A percentile compares a stretch with the other conserved stretches of the same genome.
phyloP scores from a whole-genome alignment of 306 rosid species.

The Rubus idaeus region DNA sequence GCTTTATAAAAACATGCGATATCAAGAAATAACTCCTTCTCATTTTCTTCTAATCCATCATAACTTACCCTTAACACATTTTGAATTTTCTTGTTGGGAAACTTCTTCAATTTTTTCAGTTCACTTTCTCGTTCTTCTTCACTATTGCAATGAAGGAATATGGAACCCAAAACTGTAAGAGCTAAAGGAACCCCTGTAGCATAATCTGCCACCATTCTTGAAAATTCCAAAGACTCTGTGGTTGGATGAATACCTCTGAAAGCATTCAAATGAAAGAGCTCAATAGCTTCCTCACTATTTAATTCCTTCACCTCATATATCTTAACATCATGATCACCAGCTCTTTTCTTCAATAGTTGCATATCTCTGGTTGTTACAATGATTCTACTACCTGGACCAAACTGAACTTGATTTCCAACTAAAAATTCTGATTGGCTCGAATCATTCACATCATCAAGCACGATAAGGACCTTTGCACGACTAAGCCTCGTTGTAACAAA shows the following conservation, averaged over 20 bases:
- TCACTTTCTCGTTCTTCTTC: background rate
- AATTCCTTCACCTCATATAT: no score
- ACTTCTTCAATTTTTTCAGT: background rate
- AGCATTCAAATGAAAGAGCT: no score
- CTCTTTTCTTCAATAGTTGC: background rate
- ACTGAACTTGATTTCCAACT: background rate
- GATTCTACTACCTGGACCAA: slow-evolving; percentile 17
- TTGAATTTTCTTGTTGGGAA: background rate
- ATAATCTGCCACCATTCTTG: background rate
- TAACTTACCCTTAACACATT: slow-evolving; percentile 8
- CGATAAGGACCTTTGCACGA: background rate
- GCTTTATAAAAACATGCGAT: slow-evolving; percentile 42
- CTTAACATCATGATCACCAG: background rate
- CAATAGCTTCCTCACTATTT: no score
- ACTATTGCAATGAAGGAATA: background rate
- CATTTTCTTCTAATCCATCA: slow-evolving; percentile 15
- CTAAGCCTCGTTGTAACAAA: background rate
- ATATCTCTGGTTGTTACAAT: background rate
- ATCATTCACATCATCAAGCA: slow-evolving; percentile 19
- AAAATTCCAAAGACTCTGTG: no score
- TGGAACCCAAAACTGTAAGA: slow-evolving; percentile 2
- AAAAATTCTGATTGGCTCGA: slow-evolving; percentile 1
- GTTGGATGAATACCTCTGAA: no score
- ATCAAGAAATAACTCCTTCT: slow-evolving; percentile 33
- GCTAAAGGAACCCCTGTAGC: background rate